Evolutionary conservation across 2,329 filamentous ascomycete genomes (phyloP).

Genomic region (Sporothrix inflata): DNA sequence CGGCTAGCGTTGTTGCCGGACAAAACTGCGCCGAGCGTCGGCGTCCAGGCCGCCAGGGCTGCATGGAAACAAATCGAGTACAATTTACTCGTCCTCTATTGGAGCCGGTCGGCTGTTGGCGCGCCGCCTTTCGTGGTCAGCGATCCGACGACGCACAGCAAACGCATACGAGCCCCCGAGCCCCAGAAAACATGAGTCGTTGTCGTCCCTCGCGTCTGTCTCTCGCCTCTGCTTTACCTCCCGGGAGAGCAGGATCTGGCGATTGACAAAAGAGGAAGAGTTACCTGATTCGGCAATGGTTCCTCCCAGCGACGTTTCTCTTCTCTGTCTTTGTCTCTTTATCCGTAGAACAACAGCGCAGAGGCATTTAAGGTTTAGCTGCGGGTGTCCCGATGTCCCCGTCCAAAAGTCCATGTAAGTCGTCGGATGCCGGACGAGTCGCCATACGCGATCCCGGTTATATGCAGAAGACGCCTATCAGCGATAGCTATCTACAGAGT

Average conservation of each 20-base stretch:
- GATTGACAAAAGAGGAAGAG: not conserved
- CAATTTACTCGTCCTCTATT: not conserved
- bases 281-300: not conserved
- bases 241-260: not conserved
- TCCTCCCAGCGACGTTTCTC: not conserved
- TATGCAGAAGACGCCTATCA: not conserved
- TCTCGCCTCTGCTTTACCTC: not conserved
- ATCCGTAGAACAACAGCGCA: not conserved
- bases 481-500: not conserved
- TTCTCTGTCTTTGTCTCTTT: not conserved
- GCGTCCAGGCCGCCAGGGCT: not conserved
- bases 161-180: not conserved
- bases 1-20: constrained; percentile 6
- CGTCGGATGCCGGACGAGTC: not conserved
- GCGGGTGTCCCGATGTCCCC: not conserved
- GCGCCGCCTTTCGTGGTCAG: not conserved
- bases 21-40: constrained; percentile 9
- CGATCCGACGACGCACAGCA: not conserved
- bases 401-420: not conserved
- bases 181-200: constrained; percentile 10
- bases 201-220: not conserved
- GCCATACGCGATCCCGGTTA: not conserved
- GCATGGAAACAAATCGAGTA: not conserved
- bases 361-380: not conserved
- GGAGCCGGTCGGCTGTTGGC: constrained; percentile 21